Conservation (phyloP, 2,329 filamentous ascomycete genomes). For the Beauveria sp. region DNA sequence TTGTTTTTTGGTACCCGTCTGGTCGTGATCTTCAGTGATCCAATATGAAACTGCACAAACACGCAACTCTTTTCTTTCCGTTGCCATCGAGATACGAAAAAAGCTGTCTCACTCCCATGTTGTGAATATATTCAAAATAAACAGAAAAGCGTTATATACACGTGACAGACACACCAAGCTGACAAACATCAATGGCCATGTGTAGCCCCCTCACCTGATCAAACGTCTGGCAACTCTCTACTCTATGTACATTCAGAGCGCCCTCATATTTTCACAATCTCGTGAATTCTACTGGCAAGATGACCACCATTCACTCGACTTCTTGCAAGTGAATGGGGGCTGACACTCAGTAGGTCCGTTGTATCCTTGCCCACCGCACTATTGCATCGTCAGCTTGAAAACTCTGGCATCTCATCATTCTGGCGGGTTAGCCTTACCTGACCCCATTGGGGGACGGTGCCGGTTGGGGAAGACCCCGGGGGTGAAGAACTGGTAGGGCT, state of each 20-base stretch:
- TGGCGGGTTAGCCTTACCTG: constrained; percentile 6
- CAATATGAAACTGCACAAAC: too few species aligned
- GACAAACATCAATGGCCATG: neutral
- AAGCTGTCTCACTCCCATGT: too few species aligned
- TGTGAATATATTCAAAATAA: neutral
- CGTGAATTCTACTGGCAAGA: constrained; percentile 1
- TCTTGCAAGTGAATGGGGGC: constrained; percentile 4
- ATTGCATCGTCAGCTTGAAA: neutral
- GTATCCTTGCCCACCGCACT: constrained; percentile 10
- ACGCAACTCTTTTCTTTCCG: too few species aligned
- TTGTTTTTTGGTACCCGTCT: too few species aligned
- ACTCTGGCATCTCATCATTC: neutral
- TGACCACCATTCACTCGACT: constrained; percentile 10
- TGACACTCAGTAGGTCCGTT: constrained; percentile 5
- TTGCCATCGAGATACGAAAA: too few species aligned
- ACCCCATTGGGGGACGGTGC: constrained; percentile 4
- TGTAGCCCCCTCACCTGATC: neutral
- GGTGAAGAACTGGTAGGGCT: constrained; percentile 6
- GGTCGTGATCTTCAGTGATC: too few species aligned
- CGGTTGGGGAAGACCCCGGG: constrained; percentile 1
- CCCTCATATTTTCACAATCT: neutral
- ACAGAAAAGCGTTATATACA: neutral
- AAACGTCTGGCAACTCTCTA: neutral
- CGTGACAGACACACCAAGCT: neutral
- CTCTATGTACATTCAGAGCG: neutral